phyloP scores from a whole-genome alignment of 2,329 filamentous ascomycete species.

The Fusarium domesticum region DNA sequence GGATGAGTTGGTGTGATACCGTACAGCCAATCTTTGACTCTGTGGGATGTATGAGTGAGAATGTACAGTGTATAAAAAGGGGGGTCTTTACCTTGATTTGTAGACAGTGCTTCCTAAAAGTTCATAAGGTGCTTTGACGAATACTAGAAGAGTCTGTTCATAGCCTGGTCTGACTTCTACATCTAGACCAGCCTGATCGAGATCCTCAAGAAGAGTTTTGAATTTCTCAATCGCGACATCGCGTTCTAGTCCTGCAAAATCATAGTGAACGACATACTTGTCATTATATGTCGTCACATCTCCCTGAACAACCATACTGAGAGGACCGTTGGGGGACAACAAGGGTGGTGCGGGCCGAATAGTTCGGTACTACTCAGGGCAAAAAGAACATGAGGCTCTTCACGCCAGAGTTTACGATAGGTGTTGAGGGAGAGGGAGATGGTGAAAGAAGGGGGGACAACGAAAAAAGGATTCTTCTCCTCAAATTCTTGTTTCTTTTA shows the following conservation, averaged over 20 bases:
- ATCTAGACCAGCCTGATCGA: slow-evolving; percentile 62
- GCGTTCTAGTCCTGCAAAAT: slow-evolving; percentile 37
- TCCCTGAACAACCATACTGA: slow-evolving; percentile 9
- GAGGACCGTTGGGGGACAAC: slow-evolving; percentile 3
- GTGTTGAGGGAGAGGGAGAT: too few species aligned
- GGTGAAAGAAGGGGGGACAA: too few species aligned
- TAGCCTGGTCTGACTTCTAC: slow-evolving; percentile 70
- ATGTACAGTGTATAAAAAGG: fast-evolving
- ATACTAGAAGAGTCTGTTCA: slow-evolving; percentile 64
- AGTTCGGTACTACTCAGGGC: too few species aligned
- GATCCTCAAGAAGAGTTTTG: slow-evolving; percentile 51
- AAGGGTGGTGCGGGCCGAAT: slow-evolving; percentile 2
- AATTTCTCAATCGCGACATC: slow-evolving; percentile 36
- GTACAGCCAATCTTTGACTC: slow-evolving; percentile 73
- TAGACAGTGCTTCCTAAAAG: slow-evolving; percentile 64
- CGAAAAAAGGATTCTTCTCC: too few species aligned
- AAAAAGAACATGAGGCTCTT: too few species aligned
- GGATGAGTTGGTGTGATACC: slow-evolving; percentile 65
- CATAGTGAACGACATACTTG: slow-evolving; percentile 42
- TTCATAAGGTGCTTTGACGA: slow-evolving; percentile 61
- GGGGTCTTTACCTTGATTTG: slow-evolving; percentile 53
- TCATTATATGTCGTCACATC: slow-evolving; percentile 32
- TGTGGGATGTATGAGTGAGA: slow-evolving; percentile 27
- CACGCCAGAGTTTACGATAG: too few species aligned
- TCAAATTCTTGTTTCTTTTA: neutral